Evolutionary conservation across 2,329 filamentous ascomycete genomes (phyloP), one percentile per base, ranked within the genome.

Genomic region (Penicillium sp.): DNA sequence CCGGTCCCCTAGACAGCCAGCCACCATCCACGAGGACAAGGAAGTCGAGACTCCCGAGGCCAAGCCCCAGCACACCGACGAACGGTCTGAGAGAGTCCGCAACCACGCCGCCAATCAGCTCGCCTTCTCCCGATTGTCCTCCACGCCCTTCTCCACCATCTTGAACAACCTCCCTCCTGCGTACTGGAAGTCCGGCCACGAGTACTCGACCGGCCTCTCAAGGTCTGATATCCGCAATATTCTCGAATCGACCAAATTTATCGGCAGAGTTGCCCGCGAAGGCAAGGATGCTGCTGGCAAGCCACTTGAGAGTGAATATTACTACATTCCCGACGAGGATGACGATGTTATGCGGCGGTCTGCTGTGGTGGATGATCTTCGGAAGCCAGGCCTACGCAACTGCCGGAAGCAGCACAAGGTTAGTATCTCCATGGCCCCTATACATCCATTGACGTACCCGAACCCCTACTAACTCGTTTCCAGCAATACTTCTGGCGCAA

Each of bases 371-470:
- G 84, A 90, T 58, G 87, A 88, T 46, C 75, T 96, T 66, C 80
- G 88, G 49, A 95, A 95, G 71, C 91, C 90, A 38, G 93, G 88
- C 61, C 73, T 98, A 62, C 79, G 93, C 58, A 85, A 84, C 64
- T 96, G 93, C 65, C 81, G 93, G 63, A 97, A 96, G 73, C 88
- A 93, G 66, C 93, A 98, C 72, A 97, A 97, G 87, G 91, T 97
- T 79, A 65, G 75, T 54, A 33, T 69, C 54, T 28, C 45, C 19
- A 43, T 40, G 29, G 31, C 42, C 33, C 32, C 3, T 41, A 15
- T 97, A 33, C 26, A 38, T 41, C 52, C 22, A 44, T 45, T 35
- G 29, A 29, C 48, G 22, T 43, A 48, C 19, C 8, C n/a, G 34
- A 28, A 45, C 31, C 29, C 26, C 38, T 45, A 49, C 61, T 69